These are phyloP conservation scores for Jamesozyma piceae DNA, from an alignment of 805 yeast genomes.

Conservation along the genomic window DNA sequence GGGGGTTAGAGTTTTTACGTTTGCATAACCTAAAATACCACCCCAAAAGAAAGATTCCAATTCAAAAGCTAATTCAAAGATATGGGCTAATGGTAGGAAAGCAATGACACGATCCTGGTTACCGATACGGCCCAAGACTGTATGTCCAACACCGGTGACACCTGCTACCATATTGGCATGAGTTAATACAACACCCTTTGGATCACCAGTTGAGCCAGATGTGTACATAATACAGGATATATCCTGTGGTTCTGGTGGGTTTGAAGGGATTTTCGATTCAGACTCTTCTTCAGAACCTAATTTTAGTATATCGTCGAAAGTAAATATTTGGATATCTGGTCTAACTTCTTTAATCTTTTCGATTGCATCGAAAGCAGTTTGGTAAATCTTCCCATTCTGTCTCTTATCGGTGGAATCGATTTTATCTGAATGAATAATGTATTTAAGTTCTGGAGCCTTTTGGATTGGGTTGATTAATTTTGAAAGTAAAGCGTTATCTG, in stretches of 20 bases:
- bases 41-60: conserved; percentile 80
- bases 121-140: conserved; percentile 47
- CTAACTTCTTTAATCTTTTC: conserved; percentile 51
- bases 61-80: conserved; percentile 87
- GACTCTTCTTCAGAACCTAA: conserved; percentile 48
- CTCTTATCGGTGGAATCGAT: conserved; percentile 54
- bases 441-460: conserved; percentile 51
- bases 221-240: conserved; percentile 61
- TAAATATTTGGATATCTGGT: conserved; percentile 63
- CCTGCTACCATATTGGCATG: conserved; percentile 71
- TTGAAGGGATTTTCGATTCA: conserved; percentile 33
- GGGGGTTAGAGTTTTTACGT: conserved; percentile 82
- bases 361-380: conserved; percentile 45
- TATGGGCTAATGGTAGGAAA: conserved; percentile 92
- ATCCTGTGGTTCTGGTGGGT: conserved; percentile 41
- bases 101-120: conserved; percentile 67
- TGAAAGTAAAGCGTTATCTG: conserved; percentile 66
- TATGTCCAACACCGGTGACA: conserved; percentile 67
- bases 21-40: conserved; percentile 77
- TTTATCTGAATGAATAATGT: conserved; percentile 60
- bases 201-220: conserved; percentile 67
- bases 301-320: conserved; percentile 55
- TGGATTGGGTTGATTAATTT: conserved; percentile 66
- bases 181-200: conserved; percentile 65
- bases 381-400: conserved; percentile 49